These are phyloP conservation scores for Daldinia vernicosa DNA, from an alignment of 495 filamentous ascomycete genomes.

Conservation along the genomic window DNA sequence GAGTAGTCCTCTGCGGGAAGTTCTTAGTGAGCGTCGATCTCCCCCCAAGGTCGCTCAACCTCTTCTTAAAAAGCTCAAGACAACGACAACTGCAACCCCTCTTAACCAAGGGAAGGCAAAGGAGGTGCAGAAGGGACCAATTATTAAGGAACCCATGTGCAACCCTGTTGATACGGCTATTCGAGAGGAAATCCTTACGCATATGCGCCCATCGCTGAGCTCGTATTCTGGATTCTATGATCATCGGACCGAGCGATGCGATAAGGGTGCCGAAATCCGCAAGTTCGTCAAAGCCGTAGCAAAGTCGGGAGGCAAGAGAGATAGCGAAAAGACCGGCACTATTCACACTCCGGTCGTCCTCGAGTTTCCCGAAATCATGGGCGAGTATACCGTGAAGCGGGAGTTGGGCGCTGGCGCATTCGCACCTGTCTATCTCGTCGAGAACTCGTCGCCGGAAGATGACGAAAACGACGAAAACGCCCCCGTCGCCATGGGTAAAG, in stretches of 20 bases:
- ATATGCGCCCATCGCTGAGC: constrained; percentile 72
- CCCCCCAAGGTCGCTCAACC: constrained; percentile 58
- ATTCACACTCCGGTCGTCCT: constrained; percentile 69
- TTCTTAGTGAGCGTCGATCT: constrained; percentile 54
- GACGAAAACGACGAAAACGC: constrained; percentile 46
- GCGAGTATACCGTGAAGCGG: constrained; percentile 78
- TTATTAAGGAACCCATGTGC: constrained; percentile 84
- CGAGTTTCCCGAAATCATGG: constrained; percentile 67
- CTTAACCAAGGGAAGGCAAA: constrained; percentile 34
- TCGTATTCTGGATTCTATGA: constrained; percentile 82
- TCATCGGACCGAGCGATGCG: constrained; percentile 64
- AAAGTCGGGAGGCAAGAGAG: constrained; percentile 66
- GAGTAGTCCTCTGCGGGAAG: constrained; percentile 76
- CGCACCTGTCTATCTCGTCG: constrained; percentile 90
- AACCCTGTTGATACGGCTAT: constrained; percentile 84
- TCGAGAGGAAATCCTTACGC: constrained; percentile 75
- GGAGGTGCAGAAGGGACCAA: constrained; percentile 61
- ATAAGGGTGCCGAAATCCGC: constrained; percentile 75
- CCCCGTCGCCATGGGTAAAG: constrained; percentile 58
- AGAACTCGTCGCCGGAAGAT: constrained; percentile 65
- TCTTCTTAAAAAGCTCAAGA: constrained; percentile 52
- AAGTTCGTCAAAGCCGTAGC: constrained; percentile 75
- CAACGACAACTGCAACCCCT: constrained; percentile 34
- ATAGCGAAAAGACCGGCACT: constrained; percentile 67
- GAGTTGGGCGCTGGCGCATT: constrained; percentile 94